Evolutionary conservation across 345 rosid genomes (phyloP).

Genomic region (Passiflora organensis): DNA sequence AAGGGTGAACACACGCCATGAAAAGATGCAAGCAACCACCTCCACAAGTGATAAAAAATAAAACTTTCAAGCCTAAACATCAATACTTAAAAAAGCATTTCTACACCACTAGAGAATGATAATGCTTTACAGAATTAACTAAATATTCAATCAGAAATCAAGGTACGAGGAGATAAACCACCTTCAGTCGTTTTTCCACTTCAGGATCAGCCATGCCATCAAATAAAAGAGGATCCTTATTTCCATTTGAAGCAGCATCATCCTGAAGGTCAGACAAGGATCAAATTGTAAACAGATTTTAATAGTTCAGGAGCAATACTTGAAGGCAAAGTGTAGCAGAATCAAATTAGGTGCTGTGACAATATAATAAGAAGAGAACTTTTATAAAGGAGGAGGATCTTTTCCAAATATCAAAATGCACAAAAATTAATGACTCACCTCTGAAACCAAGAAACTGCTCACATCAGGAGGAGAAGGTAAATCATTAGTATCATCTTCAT

Average conservation of each 20-base stretch:
- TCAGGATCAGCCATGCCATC: constrained; percentile 90
- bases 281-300: constrained; percentile 11
- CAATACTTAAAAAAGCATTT: constrained; percentile 6
- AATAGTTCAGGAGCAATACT: too few species aligned
- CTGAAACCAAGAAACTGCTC: constrained; percentile 81
- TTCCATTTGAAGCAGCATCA: constrained; percentile 60
- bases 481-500: constrained; percentile 67
- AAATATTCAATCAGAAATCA: too few species aligned
- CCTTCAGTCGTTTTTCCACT: constrained; percentile 86
- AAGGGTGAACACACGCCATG: too few species aligned
- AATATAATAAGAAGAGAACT: too few species aligned
- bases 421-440: constrained; percentile 55
- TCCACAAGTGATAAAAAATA: not conserved
- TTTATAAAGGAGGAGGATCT: too few species aligned
- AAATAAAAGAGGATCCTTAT: constrained; percentile 58
- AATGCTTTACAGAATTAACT: not conserved
- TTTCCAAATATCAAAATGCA: too few species aligned
- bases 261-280: constrained; percentile 64
- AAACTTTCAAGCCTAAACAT: not conserved
- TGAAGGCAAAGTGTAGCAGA: not conserved
- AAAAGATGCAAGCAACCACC: too few species aligned
- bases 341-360: not conserved
- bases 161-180: constrained; percentile 19
- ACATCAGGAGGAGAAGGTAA: constrained; percentile 93
- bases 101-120: not conserved